Base-by-base conservation (phyloP, 352 stramenopile genomes). In the Saprolegnia parasitica region DNA sequence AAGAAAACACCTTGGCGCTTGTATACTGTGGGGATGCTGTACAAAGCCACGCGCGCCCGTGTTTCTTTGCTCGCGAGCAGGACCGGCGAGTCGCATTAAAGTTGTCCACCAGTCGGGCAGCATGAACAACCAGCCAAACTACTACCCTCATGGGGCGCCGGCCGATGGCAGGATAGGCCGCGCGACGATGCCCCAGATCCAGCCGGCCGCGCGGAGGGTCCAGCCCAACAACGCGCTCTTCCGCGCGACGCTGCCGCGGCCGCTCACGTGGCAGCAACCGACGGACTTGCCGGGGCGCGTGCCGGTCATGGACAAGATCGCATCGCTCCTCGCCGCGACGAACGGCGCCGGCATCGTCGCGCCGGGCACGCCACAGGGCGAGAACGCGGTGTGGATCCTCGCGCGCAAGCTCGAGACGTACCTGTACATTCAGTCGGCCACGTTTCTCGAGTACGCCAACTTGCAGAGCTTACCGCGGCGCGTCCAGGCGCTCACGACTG, bases 351-450 rank as follows among this genome's bases (percentile, higher is more conserved):
- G 13, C 52, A 24, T 24, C 35, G 52, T 24, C 24, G n/a, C 47
- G 24, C 47, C 47, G n/a, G 47, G 47, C 5, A 54, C 29, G n/a
- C 11, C 47, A 24, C 15, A 73, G 76, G 15, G 68, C 72, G 9
- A 78, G 21, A 49, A 71, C 40, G 87, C 84, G 76, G 88, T 81
- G 47, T 92, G 83, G 83, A 78, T 80, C 35, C 76, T 94, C 50
- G 83, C 86, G 26, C 77, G 86, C 40, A 94, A 94, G 67, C 76
- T 94, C 45, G 86, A 94, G 65, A 83, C 91, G 58, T 79, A 92
- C 47, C 79, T 92, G 42, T 94, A 91, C 58, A 77, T 94, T 65
- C 81, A 91, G 76, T 90, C 86, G 68, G 84, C 86, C 16, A 92
- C 84, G 65, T 74, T 90, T 46, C 77, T 91, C 47, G 86, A 94